These are phyloP conservation scores for Rosa hybrid DNA, from an alignment of 331 rosid species.

Conservation along the genomic window DNA sequence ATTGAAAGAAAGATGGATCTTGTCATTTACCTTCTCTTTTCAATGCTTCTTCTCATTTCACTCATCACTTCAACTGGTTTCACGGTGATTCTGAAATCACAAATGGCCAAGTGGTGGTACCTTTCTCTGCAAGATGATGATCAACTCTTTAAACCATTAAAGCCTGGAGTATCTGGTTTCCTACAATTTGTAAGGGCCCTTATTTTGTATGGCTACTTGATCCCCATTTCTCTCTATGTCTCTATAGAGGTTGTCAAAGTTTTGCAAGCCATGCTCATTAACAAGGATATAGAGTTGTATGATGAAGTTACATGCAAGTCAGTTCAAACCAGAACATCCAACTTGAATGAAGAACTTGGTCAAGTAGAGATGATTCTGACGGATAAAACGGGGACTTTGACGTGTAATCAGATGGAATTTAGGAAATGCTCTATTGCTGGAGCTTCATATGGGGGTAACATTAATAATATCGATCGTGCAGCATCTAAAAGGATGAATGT, in stretches of 20 bases:
- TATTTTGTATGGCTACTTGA: constrained; percentile 41
- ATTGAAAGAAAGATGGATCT: constrained; percentile 46
- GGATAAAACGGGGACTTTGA: constrained; percentile 49
- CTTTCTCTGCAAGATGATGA: constrained; percentile 22
- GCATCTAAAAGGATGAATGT: constrained; percentile 30
- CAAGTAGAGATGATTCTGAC: constrained; percentile 43
- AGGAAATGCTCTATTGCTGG: constrained; percentile 50
- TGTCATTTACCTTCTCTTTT: constrained; percentile 37
- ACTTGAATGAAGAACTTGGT: constrained; percentile 45
- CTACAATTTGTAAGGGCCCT: constrained; percentile 37
- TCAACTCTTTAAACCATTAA: constrained; percentile 1
- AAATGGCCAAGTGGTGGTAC: constrained; percentile 35
- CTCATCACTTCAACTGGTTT: constrained; percentile 23
- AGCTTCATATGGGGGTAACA: constrained; percentile 36
- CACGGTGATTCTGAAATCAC: constrained; percentile 8
- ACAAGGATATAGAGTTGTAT: constrained; percentile 40
- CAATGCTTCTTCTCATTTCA: constrained; percentile 36
- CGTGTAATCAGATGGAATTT: constrained; percentile 50
- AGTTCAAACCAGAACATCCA: constrained; percentile 40
- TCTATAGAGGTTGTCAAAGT: constrained; percentile 50
- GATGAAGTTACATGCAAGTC: constrained; percentile 35
- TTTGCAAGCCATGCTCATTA: constrained; percentile 40
- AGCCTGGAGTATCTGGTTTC: constrained; percentile 22
- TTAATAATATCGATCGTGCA: constrained; percentile 34
- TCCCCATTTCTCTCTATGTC: constrained; percentile 47